phyloP scores from a whole-genome alignment of 2,329 filamentous ascomycete genomes.

The Beauveria sp. region DNA sequence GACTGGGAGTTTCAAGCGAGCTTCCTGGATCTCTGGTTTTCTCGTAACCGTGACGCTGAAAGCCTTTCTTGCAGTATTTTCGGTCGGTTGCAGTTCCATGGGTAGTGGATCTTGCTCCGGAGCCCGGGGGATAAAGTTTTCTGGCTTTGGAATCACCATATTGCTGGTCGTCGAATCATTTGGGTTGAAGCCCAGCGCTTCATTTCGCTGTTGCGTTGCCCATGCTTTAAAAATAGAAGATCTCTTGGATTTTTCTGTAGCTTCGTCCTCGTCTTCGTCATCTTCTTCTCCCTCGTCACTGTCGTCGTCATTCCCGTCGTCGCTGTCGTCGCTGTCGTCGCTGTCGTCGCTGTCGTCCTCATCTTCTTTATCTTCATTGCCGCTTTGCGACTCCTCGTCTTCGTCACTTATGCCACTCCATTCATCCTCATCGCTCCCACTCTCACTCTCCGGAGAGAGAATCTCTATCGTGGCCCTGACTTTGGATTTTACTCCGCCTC shows the following conservation, averaged over 20 bases:
- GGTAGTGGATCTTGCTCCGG: slow-evolving; percentile 66
- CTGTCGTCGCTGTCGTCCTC: slow-evolving; percentile 22
- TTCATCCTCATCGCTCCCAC: slow-evolving; percentile 33
- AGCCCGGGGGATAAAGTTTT: slow-evolving; percentile 59
- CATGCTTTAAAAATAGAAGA: slow-evolving; percentile 81
- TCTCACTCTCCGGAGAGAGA: slow-evolving; percentile 27
- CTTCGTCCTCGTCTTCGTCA: slow-evolving; percentile 23
- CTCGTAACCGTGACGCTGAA: slow-evolving; percentile 68
- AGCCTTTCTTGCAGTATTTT: slow-evolving; percentile 59
- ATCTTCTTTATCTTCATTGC: slow-evolving; percentile 20
- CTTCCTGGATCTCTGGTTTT: slow-evolving; percentile 65
- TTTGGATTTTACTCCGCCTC: slow-evolving; percentile 53
- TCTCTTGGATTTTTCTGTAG: slow-evolving; percentile 25
- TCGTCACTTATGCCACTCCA: slow-evolving; percentile 57
- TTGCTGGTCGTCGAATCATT: slow-evolving; percentile 33
- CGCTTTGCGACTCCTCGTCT: slow-evolving; percentile 22
- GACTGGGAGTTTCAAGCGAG: slow-evolving; percentile 74
- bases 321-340: slow-evolving; percentile 21
- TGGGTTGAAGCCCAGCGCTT: slow-evolving; percentile 62
- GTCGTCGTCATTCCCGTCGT: slow-evolving; percentile 24
- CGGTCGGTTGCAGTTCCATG: slow-evolving; percentile 54
- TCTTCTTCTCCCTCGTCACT: slow-evolving; percentile 26
- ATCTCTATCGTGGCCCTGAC: slow-evolving; percentile 37
- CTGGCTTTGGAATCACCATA: slow-evolving; percentile 46
- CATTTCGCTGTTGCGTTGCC: slow-evolving; percentile 80